Conservation (phyloP, 768 basidiomycete species). For the Fomitopsis serialis region DNA sequence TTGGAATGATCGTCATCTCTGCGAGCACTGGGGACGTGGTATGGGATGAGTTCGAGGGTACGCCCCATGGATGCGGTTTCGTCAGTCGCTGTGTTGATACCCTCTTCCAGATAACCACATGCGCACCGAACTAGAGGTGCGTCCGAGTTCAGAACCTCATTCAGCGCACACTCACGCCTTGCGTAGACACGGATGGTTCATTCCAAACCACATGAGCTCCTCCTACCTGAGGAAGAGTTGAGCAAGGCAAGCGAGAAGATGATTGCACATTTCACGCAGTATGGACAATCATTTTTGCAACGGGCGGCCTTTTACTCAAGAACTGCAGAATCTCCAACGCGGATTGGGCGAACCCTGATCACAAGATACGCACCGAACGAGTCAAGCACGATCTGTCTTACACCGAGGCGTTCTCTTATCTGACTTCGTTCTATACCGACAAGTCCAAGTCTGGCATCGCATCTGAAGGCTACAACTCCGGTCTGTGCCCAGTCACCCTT, state of each 20-base stretch:
- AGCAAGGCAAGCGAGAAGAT: constrained; percentile 73
- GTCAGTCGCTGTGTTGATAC: neutral
- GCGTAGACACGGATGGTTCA: constrained; percentile 81
- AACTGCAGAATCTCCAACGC: neutral
- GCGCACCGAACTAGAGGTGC: constrained; percentile 85
- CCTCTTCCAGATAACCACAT: constrained; percentile 62
- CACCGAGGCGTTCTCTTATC: constrained; percentile 61
- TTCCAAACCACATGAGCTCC: constrained; percentile 74
- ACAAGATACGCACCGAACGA: constrained; percentile 57
- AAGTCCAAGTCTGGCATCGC: constrained; percentile 34
- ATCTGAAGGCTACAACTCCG: constrained; percentile 41
- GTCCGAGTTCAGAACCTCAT: constrained; percentile 6
- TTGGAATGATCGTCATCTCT: constrained; percentile 75
- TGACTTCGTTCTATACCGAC: constrained; percentile 63
- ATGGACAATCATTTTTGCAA: constrained; percentile 6
- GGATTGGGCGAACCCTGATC: constrained; percentile 14
- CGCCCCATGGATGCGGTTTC: constrained; percentile 1
- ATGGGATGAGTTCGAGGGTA: constrained; percentile 89
- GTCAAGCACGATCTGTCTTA: constrained; percentile 52
- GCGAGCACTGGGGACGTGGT: constrained; percentile 90
- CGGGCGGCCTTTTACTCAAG: neutral
- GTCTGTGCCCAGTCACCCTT: constrained; percentile 22
- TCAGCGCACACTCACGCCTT: constrained; percentile 3
- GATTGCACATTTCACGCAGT: constrained; percentile 69
- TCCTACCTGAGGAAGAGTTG: constrained; percentile 55